A percentile compares a stretch with the other conserved stretches of the same genome.
phyloP scores from a whole-genome alignment of 2,329 filamentous ascomycete genomes.

The Stromatinia cepivora region DNA sequence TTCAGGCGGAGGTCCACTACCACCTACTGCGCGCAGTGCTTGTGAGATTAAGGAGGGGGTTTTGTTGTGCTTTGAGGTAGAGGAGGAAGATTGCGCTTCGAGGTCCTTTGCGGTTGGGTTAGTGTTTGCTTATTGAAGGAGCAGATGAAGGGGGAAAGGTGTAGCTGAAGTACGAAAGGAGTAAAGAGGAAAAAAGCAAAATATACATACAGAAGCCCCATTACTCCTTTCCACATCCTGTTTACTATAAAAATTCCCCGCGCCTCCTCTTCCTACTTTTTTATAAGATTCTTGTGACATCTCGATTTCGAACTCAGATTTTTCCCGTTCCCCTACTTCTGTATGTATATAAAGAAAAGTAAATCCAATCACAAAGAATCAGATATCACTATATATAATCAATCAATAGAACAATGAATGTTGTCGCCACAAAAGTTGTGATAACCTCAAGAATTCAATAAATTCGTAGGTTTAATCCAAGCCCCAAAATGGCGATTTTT shows the following conservation, averaged over 20 bases:
- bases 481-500: background rate
- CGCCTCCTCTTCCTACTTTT: slow-evolving; percentile 61
- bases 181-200: background rate
- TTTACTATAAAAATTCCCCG: slow-evolving; percentile 61
- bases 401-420: background rate
- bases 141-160: slow-evolving; percentile 5
- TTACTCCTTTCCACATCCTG: slow-evolving; percentile 47
- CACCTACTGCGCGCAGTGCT: background rate
- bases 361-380: background rate
- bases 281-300: slow-evolving; percentile 37
- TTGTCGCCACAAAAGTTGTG: background rate
- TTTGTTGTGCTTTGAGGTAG: slow-evolving; percentile 17
- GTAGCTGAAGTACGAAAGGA: background rate
- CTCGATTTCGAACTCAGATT: background rate
- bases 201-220: slow-evolving; percentile 20
- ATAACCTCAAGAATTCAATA: no score
- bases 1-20: slow-evolving; percentile 27
- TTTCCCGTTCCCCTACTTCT: background rate
- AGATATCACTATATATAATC: background rate
- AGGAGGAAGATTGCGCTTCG: slow-evolving; percentile 37
- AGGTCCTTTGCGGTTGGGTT: slow-evolving; percentile 40
- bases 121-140: slow-evolving; percentile 12
- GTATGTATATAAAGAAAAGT: background rate
- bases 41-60: background rate
- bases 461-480: background rate